Evolutionary conservation across 2,329 filamentous ascomycete genomes (phyloP).

Genomic region (Ascochyta clinopodiicola): DNA sequence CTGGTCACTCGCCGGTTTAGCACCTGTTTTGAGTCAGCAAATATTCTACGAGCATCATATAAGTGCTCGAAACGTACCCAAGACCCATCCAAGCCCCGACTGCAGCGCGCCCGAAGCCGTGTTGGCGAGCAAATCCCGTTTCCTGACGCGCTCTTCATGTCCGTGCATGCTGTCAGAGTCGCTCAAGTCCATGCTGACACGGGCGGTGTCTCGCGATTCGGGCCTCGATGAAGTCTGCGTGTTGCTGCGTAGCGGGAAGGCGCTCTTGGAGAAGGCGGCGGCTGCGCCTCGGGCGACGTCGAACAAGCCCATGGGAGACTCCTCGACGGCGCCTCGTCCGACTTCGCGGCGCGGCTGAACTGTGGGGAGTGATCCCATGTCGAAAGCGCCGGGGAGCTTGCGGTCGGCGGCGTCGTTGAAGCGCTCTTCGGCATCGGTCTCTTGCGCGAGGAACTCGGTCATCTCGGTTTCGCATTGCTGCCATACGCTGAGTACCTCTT

Average conservation of each 20-base stretch:
- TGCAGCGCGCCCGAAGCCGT: conserved; percentile 68
- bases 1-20: conserved; percentile 36
- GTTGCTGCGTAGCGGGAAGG: conserved; percentile 52
- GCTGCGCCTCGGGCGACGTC: conserved; percentile 59
- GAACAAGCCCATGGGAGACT: conserved; percentile 61
- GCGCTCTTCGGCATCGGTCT: conserved; percentile 71
- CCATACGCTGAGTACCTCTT: conserved; percentile 77
- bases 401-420: conserved; percentile 72
- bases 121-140: conserved; percentile 74
- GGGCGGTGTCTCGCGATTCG: conserved; percentile 16
- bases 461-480: conserved; percentile 80
- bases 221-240: conserved; percentile 17
- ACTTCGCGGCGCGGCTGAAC: conserved; percentile 52
- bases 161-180: conserved; percentile 41
- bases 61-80: conserved; percentile 53
- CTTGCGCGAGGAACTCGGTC: conserved; percentile 68
- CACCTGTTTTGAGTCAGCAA: conserved; percentile 30
- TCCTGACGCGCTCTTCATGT: conserved; percentile 61
- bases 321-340: conserved; percentile 52
- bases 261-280: conserved; percentile 55
- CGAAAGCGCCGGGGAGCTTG: conserved; percentile 57
- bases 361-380: conserved; percentile 35
- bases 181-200: conserved; percentile 43
- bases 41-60: not conserved
- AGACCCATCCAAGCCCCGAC: conserved; percentile 69